Evolutionary conservation across 2,329 filamentous ascomycete species (phyloP), one percentile per base, ranked within the genome.

Genomic region (Aspergillus fructus): DNA sequence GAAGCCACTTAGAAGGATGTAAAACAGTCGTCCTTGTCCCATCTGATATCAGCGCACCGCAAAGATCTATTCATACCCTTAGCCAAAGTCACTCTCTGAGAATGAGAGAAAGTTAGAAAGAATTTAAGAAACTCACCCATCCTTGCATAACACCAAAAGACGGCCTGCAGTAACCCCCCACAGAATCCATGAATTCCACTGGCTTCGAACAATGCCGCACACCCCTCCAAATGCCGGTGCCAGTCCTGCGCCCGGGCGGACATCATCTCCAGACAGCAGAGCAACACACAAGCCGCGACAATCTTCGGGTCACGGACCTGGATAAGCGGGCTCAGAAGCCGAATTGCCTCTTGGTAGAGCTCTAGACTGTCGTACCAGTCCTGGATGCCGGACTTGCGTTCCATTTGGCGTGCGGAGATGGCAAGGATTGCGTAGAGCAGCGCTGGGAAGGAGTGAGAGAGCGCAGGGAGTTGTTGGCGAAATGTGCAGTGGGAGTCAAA

Each of bases 131-230:
- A 56, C 73, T 59, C 57, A 80, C 78, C 78, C 81, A 85, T 85
- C 43, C 83, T 74, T 0, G 80, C 81, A 63, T 83, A 85, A 61
- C 81, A 84, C 82, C 82, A 85, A 60, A 85, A 85, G 0, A 85
- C 72, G 0, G 81, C 82, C 61, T 83, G 80, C 6, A 81, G 67
- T 17, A 84, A 64, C 0, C 82, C 82, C 2, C 79, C 78, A 5
- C 76, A 74, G 3, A 82, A 76, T 0, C 83, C 83, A 39, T 81
- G 76, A 5, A 85, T 79, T 2, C 74, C 76, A 55, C 80, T 78
- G 1, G 79, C 76, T 58, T 79, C 76, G 21, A 85, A 79, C 1
- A 85, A 66, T 1, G 80, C 76, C 1, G 83, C 81, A 59, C 82
- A 84, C 0, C 83, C 83, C 53, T 85, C 82, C 3, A 85, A 67